phyloP scores from a whole-genome alignment of 306 rosid species.

The Citrullus amarus region DNA sequence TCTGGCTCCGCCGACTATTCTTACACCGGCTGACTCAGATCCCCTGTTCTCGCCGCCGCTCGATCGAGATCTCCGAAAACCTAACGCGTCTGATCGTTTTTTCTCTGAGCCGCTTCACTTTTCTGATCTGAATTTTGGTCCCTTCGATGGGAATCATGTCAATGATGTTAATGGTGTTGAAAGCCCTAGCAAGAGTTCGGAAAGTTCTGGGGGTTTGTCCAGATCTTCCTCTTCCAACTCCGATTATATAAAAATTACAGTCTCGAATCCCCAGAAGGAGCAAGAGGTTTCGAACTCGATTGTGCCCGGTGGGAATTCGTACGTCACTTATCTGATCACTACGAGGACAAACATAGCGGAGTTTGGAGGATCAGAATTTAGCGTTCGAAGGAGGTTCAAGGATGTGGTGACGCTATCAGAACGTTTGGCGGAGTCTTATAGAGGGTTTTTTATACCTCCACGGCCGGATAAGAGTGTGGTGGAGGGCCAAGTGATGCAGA shows the following conservation, averaged over 20 bases:
- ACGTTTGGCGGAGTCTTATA: constrained; percentile 62
- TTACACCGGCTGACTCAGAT: constrained; percentile 24
- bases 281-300: constrained; percentile 63
- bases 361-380: constrained; percentile 49
- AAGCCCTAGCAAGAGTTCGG: constrained; percentile 41
- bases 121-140: constrained; percentile 57
- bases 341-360: constrained; percentile 59
- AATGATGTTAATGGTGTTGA: constrained; percentile 33
- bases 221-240: constrained; percentile 43
- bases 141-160: constrained; percentile 40
- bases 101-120: constrained; percentile 59
- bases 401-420: constrained; percentile 82
- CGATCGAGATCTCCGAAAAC: constrained; percentile 22
- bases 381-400: constrained; percentile 67
- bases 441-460: constrained; percentile 73
- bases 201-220: constrained; percentile 19
- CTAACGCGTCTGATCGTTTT: constrained; percentile 28
- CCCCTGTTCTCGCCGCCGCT: constrained; percentile 39
- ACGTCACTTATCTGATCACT: constrained; percentile 59
- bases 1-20: constrained; percentile 14
- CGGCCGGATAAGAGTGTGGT: constrained; percentile 90
- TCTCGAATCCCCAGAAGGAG: constrained; percentile 76
- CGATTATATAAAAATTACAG: constrained; percentile 47
- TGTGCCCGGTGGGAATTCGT: constrained; percentile 57
- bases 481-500: constrained; percentile 97